Conservation (phyloP, 805 yeast species). For the Pichia californica region DNA sequence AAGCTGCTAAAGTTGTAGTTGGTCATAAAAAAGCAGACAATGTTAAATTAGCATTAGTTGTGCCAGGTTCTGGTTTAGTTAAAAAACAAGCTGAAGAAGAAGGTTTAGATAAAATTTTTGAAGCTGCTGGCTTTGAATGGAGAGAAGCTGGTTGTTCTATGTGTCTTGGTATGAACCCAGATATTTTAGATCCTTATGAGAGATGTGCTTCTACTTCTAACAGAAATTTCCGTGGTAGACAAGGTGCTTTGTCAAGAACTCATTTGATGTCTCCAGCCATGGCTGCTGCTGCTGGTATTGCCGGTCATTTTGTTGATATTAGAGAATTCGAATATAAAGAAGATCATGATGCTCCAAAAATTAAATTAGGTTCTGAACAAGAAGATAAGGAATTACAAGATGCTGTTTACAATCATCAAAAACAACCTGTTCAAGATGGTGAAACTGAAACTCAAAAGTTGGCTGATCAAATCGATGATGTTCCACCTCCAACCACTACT, state of each 20-base stretch:
- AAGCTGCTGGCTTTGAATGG: constrained; percentile 95
- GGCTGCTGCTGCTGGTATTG: constrained; percentile 98
- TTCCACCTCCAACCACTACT: constrained; percentile 46
- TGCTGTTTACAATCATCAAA: constrained; percentile 65
- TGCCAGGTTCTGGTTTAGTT: constrained; percentile 96
- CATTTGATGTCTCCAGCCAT: constrained; percentile 98
- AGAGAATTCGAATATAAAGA: constrained; percentile 67
- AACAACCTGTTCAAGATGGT: constrained; percentile 50
- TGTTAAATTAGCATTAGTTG: constrained; percentile 80
- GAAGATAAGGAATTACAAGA: constrained; percentile 51
- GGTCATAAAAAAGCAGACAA: constrained; percentile 82
- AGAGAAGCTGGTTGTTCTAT: constrained; percentile 99
- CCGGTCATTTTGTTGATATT: constrained; percentile 86
- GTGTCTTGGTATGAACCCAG: constrained; percentile 99
- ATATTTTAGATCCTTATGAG: constrained; percentile 88
- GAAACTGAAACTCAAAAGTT: constrained; percentile 40
- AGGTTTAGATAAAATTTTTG: constrained; percentile 87
- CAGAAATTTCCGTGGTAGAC: constrained; percentile 98
- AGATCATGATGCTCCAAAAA: constrained; percentile 51
- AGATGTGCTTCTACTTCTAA: constrained; percentile 98
- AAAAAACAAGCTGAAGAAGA: constrained; percentile 91
- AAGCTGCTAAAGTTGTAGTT: constrained; percentile 88
- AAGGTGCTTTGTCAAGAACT: constrained; percentile 93
- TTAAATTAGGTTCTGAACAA: constrained; percentile 38
- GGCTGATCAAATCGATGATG: constrained; percentile 55